A percentile compares a stretch with the other conserved stretches of the same genome.
These are phyloP conservation scores for Fraxinus greggii DNA, from an alignment of 305 asterid species.

Conservation along the genomic window DNA sequence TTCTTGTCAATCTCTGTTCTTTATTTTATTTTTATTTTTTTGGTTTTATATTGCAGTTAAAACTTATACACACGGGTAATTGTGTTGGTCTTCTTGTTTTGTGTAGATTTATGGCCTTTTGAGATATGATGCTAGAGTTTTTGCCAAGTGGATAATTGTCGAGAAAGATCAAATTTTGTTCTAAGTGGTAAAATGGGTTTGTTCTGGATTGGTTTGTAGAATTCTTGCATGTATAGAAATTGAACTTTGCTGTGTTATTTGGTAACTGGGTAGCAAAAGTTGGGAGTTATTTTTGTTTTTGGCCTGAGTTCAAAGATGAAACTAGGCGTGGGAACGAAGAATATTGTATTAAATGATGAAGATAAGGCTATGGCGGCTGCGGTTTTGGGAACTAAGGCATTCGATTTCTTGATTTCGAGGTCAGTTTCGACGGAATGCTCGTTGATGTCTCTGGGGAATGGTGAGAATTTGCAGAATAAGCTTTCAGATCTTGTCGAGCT, in stretches of 20 bases:
- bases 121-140: slow-evolving; percentile 38
- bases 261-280: slow-evolving; percentile 16
- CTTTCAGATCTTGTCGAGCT: slow-evolving; percentile 55
- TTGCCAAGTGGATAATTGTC: slow-evolving; percentile 17
- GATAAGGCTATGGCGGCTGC: slow-evolving; percentile 41
- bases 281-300: slow-evolving; percentile 17
- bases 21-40: neutral
- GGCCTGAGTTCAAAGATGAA: slow-evolving; percentile 19
- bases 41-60: neutral
- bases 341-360: slow-evolving; percentile 35
- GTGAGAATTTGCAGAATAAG: slow-evolving; percentile 47
- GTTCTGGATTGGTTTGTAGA: slow-evolving; percentile 5
- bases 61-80: slow-evolving; percentile 3
- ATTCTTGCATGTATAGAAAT: slow-evolving; percentile 9
- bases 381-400: slow-evolving; percentile 47
- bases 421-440: slow-evolving; percentile 40
- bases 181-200: slow-evolving; percentile 14
- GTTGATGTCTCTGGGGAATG: slow-evolving; percentile 38
- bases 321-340: slow-evolving; percentile 34
- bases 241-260: neutral
- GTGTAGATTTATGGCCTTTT: slow-evolving; percentile 15
- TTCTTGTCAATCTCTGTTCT: neutral
- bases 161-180: slow-evolving; percentile 14
- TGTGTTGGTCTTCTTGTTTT: slow-evolving; percentile 11
- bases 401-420: slow-evolving; percentile 41